Base-by-base conservation (phyloP, 352 stramenopile genomes). In the Pythium rishiriense region DNA sequence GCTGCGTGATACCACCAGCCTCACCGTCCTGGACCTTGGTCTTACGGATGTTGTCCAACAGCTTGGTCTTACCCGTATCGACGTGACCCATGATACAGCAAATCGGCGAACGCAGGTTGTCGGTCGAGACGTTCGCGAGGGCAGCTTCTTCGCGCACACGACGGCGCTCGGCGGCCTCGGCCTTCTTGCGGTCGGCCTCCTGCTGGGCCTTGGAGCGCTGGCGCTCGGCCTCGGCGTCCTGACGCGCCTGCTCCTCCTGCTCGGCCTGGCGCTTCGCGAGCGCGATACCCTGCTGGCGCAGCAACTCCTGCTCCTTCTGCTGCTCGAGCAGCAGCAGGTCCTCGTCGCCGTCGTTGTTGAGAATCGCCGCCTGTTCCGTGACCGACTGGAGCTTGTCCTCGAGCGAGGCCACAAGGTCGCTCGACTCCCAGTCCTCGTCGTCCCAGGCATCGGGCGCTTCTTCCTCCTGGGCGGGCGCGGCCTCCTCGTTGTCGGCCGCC, bases 41-140 rank as follows among this genome's bases (percentile, higher is more conserved):
- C 69, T 94, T 92, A 35, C 98, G 90, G 64, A 99, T 99, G 73
- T 99, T 99, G 78, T 99, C 98, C n/a, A 99, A 76, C 57, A 99
- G 73, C 76, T 99, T 99, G 37, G 98, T 99, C 79, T 99, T 99
- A 68, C 98, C 93, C 14, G 93, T 98, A 72, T 98, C 94, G 73
- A 98, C 94, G 78, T 98, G 94, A n/a, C 94, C 98, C 97, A 99
- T 99, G 72, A 99, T 99, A 75, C 97, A 98, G 51, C 97, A 98
- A 75, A 99, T 99, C n/a, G 98, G 97, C 56, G 94, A 99, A 37
- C 98, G 94, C 28, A 99, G 79, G 73, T 99, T 94, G 71, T 99
- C 93, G 7, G 83, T 67, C 14, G 91, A 96, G 10, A 97, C 89
- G 50, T 94, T 96, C 10, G 84, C 92, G 31, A 85, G 75, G 19